Base-by-base conservation (phyloP, 2,329 filamentous ascomycete genomes). In the Fusarium xylarioides region DNA sequence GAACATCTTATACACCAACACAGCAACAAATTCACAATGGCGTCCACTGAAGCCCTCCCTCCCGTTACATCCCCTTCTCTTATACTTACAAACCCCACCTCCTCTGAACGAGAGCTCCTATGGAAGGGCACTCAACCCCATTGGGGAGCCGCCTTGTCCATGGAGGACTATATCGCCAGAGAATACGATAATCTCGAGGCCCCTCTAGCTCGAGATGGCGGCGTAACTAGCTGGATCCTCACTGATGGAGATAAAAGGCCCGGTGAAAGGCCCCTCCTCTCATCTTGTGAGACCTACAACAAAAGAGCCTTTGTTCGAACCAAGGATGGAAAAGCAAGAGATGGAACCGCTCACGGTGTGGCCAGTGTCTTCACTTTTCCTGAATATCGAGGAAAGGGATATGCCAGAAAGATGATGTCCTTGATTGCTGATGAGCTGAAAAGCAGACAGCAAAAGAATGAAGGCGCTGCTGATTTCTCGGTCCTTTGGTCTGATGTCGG, bases 401-500 rank as follows among this genome's bases (percentile, higher is more conserved):
- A 97, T 82, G 94, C 93, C 2, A 88, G 87, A 63, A 87, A 91
- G 62, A 95, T 96, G 91, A 88, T 95, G 80, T 81, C 81, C 46
- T 90, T 95, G 74, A 79, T 96, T 40, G 90, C 88, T 19, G 71
- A 78, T 14, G 73, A 75, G 40, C 80, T 90, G 30, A 73, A 73
- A 19, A 59, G 59, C 3, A 69, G 70, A 42, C 74, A 82, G 46
- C 71, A 73, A 4, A 56, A 77, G 72, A 42, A 78, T 30, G 53
- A 77, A n/a, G 74, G 78, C 32, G 82, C 83, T 56, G 79, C 86
- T 80, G 71, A 81, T 19, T 96, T 95, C 81, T 95, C 93, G 2
- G 88, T 97, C 12, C 86, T 98, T 14, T 97, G 91, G 82, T 97
- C 94, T 14, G 94, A 97, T 77, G 95, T 97, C 72, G 94, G 95